These are phyloP conservation scores for Dacryopinax spathularia DNA, from an alignment of 768 basidiomycete genomes.

Conservation along the genomic window DNA sequence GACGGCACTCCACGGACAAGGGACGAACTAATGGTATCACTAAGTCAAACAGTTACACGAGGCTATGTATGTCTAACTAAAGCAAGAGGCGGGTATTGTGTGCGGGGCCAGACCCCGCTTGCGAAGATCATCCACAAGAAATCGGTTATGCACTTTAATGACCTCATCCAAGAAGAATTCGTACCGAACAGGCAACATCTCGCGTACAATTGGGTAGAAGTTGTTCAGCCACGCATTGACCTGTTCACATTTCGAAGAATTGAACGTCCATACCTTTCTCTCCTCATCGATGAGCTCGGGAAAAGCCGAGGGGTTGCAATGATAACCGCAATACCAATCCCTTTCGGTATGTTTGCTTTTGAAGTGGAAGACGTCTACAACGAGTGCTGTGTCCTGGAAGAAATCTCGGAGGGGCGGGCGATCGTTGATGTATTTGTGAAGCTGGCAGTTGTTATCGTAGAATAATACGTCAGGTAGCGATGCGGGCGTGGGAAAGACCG, in stretches of 20 bases:
- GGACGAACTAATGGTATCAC: too few relatives aligned
- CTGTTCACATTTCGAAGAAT: conserved; percentile 3
- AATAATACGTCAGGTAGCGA: conserved; percentile 2
- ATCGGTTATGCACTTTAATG: conserved; percentile 21
- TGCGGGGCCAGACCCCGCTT: too few relatives aligned
- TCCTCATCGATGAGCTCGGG: conserved; percentile 20
- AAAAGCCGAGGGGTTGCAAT: conserved; percentile 21
- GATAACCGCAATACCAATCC: conserved; percentile 17
- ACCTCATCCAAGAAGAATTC: conserved; percentile 30
- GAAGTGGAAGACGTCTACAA: conserved; percentile 30
- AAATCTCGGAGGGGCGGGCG: conserved; percentile 7
- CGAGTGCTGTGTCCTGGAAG: neutral
- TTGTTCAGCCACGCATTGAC: conserved; percentile 4
- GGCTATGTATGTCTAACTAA: too few relatives aligned
- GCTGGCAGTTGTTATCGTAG: conserved; percentile 17
- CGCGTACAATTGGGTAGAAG: conserved; percentile 19
- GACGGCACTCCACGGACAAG: too few relatives aligned
- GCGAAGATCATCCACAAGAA: neutral
- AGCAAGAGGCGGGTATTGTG: too few relatives aligned
- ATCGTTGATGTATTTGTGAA: neutral
- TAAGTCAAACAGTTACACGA: too few relatives aligned
- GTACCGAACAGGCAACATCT: conserved; percentile 24
- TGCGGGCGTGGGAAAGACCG: neutral
- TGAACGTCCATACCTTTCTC: conserved; percentile 6
- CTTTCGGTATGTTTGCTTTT: conserved; percentile 25